Evolutionary conservation across 225 moss, liverwort and hornwort genomes (phyloP), one percentile per base, ranked within the genome.

Genomic region (Sphagnum contortum): DNA sequence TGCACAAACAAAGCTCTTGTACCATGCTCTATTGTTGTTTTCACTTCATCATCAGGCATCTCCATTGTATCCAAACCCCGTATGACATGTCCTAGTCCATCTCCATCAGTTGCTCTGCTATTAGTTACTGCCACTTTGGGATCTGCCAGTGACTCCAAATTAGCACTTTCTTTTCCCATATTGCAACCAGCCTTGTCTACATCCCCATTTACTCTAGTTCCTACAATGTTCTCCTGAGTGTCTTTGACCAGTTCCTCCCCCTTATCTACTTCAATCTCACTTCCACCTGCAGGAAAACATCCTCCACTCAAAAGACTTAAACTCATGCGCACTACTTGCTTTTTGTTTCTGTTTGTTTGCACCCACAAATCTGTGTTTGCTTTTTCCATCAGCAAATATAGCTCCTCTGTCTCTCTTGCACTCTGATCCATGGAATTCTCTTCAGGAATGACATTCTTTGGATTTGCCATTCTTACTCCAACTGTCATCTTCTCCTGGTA

Each of bases 331-430:
- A 61, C 64, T 49, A 51, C 72, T 64, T 63, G 55, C 44, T 68
- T 68, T 53, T 71, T 66, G 57, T 66, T 79, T 62, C 14, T 75
- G 48, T 59, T 71, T 14, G 57, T 59, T 61, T 72, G 76, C 56
- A 67, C 61, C 74, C 69, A 51, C 54, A 74, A 9, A 0, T 72
- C 49, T 62, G 9, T 69, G 29, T 74, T 80, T 8, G 62, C 72
- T 48, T 72, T 77, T 70, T 83, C 83, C 72, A 80, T 49, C 67
- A 76, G 74, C 10, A 74, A 52, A 62, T 83, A 79, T 13, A 80
- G 79, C 72, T 83, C 83, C 64, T 83, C 83, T 49, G 83, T 83
- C 72, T 83, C 83, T 77, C 72, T 71, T 59, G 67, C 83, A 73
- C 83, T 83, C 47, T 64, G 79, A 14, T 83, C 83, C n/a, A 49